Base-by-base conservation (phyloP, 495 filamentous ascomycete genomes). In the Aspergillus carlsbadensis region DNA sequence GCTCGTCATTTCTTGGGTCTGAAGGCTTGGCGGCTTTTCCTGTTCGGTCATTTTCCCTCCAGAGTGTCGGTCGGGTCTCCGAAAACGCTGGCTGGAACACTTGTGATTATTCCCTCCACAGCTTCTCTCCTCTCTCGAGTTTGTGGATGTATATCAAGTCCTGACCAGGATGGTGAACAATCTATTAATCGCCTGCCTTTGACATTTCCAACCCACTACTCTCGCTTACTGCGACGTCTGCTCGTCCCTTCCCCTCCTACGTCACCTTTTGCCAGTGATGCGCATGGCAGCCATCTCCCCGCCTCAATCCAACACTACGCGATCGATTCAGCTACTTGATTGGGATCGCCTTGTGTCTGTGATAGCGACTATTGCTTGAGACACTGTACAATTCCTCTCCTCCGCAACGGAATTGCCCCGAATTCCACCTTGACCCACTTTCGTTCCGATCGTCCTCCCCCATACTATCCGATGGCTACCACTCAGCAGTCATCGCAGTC, bases 371-470 rank as follows among this genome's bases (percentile, higher is more conserved):
- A 33, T 22, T 36, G 21, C 31, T 22, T 34, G 29, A 22, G 20
- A n/a, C 24, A 6, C 5, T 39, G 18, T n/a, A 37, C 47, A 39
- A 22, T 36, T 15, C 15, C 21, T 50, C 37, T n/a, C 56, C 50
- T 36, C 54, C 47, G 39, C 54, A 21, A 52, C 42, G 62, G 48
- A 58, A 46, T 44, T 52, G 13, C 55, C 54, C 24, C 46, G 21
- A 65, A 61, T 68, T 66, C 68, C 68, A 68, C 62, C 56, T 42
- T 54, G 72, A 71, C 74, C 72, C 73, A 75, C 71, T 60, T 56
- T 62, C 44, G 45, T 67, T 65, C 41, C 55, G 65, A 61, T 64
- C 69, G 65, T 64, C 64, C 65, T 54, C 42, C 54, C 58, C 60
- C 63, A 53, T 61, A 61, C 62, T 61, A 64, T 49, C 62, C 60